Percentiles rank a stretch among this genome's conserved stretches.
Evolutionary conservation across 164 flowering plant species (phyloP).

Genomic region (Brasenia schreberi): DNA sequence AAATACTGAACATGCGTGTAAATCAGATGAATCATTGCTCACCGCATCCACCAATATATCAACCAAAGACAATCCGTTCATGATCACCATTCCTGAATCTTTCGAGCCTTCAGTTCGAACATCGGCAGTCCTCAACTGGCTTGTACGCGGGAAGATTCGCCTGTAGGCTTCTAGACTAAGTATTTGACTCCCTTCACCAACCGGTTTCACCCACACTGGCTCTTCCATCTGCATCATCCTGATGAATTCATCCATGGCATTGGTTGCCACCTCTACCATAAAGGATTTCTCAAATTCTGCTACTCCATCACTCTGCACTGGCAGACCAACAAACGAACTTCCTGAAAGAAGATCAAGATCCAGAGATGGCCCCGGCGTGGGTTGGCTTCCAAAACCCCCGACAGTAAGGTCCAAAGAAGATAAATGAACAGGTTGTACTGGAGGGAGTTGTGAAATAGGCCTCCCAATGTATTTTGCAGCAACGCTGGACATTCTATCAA

Average conservation of each 20-base stretch:
- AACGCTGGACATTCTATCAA: constrained; percentile 72
- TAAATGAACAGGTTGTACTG: constrained; percentile 44
- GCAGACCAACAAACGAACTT: constrained; percentile 22
- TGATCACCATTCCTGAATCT: constrained; percentile 34
- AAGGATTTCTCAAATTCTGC: constrained; percentile 59
- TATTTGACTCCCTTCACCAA: constrained; percentile 30
- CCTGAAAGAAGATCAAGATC: constrained; percentile 71
- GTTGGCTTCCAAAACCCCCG: constrained; percentile 31
- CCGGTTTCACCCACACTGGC: constrained; percentile 37
- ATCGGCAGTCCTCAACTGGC: constrained; percentile 30
- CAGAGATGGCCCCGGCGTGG: constrained; percentile 25
- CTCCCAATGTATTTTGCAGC: constrained; percentile 79
- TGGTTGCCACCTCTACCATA: constrained; percentile 55
- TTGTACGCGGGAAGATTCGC: constrained; percentile 26
- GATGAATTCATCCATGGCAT: constrained; percentile 61
- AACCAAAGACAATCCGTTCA: constrained; percentile 42
- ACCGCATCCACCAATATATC: constrained; percentile 72
- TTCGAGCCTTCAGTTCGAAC: constrained; percentile 47
- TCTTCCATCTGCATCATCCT: constrained; percentile 28
- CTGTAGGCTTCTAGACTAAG: constrained; percentile 49
- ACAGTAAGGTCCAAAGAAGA: constrained; percentile 61
- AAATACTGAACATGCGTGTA: too few species aligned
- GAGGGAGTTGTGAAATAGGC: constrained; percentile 67
- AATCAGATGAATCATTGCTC: constrained; percentile 7
- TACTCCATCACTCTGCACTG: constrained; percentile 25